Evolutionary conservation across 2,329 filamentous ascomycete species (phyloP), one percentile per base, ranked within the genome.

Genomic region (Ceratocystis cacaofunesta): DNA sequence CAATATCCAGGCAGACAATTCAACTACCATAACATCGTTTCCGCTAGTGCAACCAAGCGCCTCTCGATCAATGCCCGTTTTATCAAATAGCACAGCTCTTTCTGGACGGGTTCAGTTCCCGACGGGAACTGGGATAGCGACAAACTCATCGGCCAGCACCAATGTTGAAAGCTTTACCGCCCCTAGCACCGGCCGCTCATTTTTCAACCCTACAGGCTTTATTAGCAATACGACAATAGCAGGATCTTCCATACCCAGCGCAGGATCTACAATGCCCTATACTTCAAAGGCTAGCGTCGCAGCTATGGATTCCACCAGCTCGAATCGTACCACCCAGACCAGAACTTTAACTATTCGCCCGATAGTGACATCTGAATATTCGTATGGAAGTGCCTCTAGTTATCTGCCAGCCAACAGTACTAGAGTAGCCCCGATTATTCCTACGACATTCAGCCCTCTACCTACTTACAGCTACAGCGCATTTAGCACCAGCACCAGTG

Each of bases 281-380:
- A 17, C 7, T 36, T 36, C 57, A 32, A 36, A 25, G 6, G 25
- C 58, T 4, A 67, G 46, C 12, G 25, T 64, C 17, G 63, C 62
- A 32, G 48, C 41, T 28, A 44, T 48, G n/a, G 32, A 67, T 36
- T 62, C 65, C 12, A 58, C 57, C 30, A 22, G 62, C 28, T 62
- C 64, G 6, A 64, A 67, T 30, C 61, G 57, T 17, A 67, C 65
- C 30, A 46, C 43, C 30, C 17, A 63, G 36, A 55, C 46, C 7
- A 48, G 22, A 1, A 63, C 62, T 63, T 43, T 55, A n/a, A 62
- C 30, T 5, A 52, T 67, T 41, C 43, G 62, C 17, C 32, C 55
- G 7, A 67, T 36, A 12, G 58, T 41, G 32, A 25, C 44, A 12
- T 19, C 50, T 30, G 17, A 30, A 5, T 41, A 12, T 5, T 12